phyloP scores from a whole-genome alignment of 179 eudicot species.

The Heliamphora pulchella region DNA sequence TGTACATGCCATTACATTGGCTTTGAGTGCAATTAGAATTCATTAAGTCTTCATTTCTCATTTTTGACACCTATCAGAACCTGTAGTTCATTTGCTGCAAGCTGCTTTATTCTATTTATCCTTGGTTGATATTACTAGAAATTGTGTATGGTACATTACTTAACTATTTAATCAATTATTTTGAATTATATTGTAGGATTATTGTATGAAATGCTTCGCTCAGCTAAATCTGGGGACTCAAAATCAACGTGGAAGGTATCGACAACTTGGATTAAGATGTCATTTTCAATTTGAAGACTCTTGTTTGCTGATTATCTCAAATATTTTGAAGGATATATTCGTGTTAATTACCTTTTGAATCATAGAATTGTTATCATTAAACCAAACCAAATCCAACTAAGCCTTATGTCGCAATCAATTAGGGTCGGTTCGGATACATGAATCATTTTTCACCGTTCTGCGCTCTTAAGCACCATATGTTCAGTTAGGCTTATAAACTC shows the following conservation, averaged over 20 bases:
- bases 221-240: slow-evolving; percentile 62
- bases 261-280: slow-evolving; percentile 13
- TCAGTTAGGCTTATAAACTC: too few species aligned
- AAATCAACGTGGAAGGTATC: slow-evolving; percentile 86
- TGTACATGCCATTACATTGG: too few species aligned
- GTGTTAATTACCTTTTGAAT: not conserved
- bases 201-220: slow-evolving; percentile 85
- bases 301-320: not conserved
- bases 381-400: too few species aligned
- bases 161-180: not conserved
- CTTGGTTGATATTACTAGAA: not conserved
- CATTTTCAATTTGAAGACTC: slow-evolving; percentile 8
- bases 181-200: slow-evolving; percentile 42
- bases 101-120: slow-evolving; percentile 8
- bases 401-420: too few species aligned
- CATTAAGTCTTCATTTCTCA: not conserved
- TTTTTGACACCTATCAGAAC: not conserved
- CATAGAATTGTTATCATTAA: not conserved
- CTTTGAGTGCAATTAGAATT: not conserved
- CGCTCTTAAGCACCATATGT: too few species aligned
- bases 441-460: too few species aligned
- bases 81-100: not conserved
- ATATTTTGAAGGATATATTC: not conserved
- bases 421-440: too few species aligned
- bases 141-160: not conserved